These are phyloP conservation scores for Funneliformis caledonium DNA, from an alignment of 371 early-diverging fungal genomes.

Conservation along the genomic window DNA sequence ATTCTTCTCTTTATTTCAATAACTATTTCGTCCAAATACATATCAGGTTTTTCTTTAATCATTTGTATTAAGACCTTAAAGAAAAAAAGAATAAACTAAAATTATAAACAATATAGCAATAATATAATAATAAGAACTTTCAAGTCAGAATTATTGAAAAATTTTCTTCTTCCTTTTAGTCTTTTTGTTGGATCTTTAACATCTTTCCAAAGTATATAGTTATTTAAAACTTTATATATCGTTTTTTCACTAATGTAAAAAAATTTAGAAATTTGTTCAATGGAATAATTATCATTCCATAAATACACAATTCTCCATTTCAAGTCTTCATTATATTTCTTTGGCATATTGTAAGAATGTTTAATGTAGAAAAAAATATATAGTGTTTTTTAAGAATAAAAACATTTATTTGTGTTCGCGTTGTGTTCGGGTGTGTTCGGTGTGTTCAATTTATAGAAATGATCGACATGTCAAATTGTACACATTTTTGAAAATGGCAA, in stretches of 20 bases:
- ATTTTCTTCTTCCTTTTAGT: not conserved
- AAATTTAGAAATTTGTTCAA: not conserved
- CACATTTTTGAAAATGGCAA: too few relatives aligned
- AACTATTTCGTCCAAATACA: not conserved
- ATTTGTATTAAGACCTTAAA: not conserved
- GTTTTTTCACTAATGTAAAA: not conserved
- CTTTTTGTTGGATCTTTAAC: not conserved
- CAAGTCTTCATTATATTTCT: not conserved
- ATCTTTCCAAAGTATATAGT: conserved; percentile 4
- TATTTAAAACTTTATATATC: not conserved
- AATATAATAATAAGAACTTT: not conserved
- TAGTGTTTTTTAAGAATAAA: too few relatives aligned
- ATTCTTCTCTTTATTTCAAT: not conserved
- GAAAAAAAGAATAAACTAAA: not conserved
- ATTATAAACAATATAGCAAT: not conserved
- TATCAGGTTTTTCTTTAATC: not conserved
- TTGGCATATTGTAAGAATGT: not conserved
- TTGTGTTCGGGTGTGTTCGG: too few relatives aligned
- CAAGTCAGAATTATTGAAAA: not conserved
- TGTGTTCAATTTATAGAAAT: too few relatives aligned
- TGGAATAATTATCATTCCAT: conserved; percentile 20
- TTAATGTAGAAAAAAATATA: too few relatives aligned
- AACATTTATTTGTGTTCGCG: too few relatives aligned
- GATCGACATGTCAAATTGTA: too few relatives aligned
- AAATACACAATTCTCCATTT: conserved; percentile 18